A percentile compares a stretch with the other conserved stretches of the same genome.
Conservation (phyloP, 805 yeast genomes). For the Nakazawaea ambrosiae region DNA sequence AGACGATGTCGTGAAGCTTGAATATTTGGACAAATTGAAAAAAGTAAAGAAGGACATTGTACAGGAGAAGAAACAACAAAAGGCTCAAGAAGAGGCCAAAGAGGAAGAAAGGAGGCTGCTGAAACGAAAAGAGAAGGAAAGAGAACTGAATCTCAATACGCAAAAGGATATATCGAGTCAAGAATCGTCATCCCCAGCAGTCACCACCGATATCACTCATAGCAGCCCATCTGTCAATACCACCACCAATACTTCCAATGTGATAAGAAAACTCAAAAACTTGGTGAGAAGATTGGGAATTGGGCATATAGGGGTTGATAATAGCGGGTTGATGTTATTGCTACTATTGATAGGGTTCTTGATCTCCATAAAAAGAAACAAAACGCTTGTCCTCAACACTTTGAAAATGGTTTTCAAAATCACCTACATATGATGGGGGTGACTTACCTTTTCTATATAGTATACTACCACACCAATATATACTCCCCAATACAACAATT, state of each 20-base stretch:
- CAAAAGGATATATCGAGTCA: too few relatives aligned
- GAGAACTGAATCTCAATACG: too few relatives aligned
- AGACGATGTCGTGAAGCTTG: slow-evolving; percentile 1
- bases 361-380: slow-evolving; percentile 3
- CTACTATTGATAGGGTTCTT: slow-evolving; percentile 6
- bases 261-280: too few relatives aligned
- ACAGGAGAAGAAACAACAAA: neutral
- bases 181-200: too few relatives aligned
- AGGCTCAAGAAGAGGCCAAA: neutral
- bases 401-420: slow-evolving; percentile 22
- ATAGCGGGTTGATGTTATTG: slow-evolving; percentile 1
- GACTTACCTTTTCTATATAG: neutral
- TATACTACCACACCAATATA: neutral
- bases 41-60: neutral
- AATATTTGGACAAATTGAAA: slow-evolving; percentile 1
- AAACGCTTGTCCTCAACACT: slow-evolving; percentile 3
- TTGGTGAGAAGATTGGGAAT: too few relatives aligned
- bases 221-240: too few relatives aligned
- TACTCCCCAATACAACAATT: too few relatives aligned
- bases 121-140: too few relatives aligned
- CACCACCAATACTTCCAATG: too few relatives aligned
- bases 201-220: too few relatives aligned
- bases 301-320: too few relatives aligned
- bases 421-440: slow-evolving; percentile 19
- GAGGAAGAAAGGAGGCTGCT: too few relatives aligned